Evolutionary conservation across 2,329 filamentous ascomycete genomes (phyloP).

Genomic region (Diaporthe eres): DNA sequence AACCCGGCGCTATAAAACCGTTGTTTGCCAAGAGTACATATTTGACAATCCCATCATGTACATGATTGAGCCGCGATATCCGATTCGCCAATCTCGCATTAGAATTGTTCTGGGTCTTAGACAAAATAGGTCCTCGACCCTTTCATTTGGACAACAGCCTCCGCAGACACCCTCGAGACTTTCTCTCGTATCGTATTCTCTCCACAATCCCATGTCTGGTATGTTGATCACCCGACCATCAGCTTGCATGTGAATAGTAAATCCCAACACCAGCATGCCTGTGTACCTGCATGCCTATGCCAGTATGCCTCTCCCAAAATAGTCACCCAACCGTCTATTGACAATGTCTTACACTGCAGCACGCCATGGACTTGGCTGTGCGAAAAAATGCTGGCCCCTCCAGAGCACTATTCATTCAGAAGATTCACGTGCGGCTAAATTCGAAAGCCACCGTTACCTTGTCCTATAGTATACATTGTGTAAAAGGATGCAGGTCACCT

Average conservation of each 20-base stretch:
- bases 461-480: too few species aligned
- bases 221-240: conserved; percentile 1
- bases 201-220: not conserved
- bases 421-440: not conserved
- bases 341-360: not conserved
- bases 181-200: not conserved
- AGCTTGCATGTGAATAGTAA: conserved; percentile 9
- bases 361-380: too few species aligned
- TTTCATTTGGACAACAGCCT: not conserved
- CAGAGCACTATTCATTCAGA: not conserved
- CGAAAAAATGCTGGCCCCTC: not conserved
- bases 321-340: not conserved
- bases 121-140: not conserved
- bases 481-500: not conserved
- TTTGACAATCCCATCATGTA: not conserved
- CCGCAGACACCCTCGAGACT: not conserved
- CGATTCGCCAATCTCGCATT: not conserved
- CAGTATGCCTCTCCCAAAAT: not conserved
- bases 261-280: not conserved
- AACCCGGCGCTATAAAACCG: not conserved
- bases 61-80: not conserved
- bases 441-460: not conserved
- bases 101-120: conserved; percentile 4
- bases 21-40: not conserved
- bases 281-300: not conserved